Evolutionary conservation across 2,329 filamentous ascomycete genomes (phyloP), one percentile per base, ranked within the genome.

Genomic region (Stagonosporopsis rhizophila): DNA sequence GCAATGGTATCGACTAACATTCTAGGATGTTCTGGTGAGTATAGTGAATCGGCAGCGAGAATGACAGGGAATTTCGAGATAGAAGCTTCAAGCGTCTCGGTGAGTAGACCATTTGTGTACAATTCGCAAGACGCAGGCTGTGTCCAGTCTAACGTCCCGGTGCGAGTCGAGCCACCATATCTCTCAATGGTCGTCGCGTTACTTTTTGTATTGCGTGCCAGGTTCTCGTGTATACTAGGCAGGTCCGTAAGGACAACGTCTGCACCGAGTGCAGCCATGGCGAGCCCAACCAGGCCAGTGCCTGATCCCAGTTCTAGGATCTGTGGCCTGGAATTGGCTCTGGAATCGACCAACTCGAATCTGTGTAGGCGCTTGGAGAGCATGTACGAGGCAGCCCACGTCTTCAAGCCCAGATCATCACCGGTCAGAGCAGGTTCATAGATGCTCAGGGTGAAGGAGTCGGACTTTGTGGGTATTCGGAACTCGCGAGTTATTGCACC

Each of bases 361-460:
- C 57, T 60, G 44, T 70, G 69, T 23, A 98, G 83, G 22, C 90
- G 86, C 64, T 86, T 89, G 0, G 94, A 89, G 4, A 98, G 86
- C 2, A 96, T 83, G 70, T 92, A 96, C 0, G 92, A 94, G 0
- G 92, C 94, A 0, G 90, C 91, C 95, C 95, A 98, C 0, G 95
- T 99, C 76, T 99, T 98, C 74, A 96, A 83, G 1, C 95, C 95
- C 17, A 98, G 81, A 56, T 91, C 90, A 75, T 97, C 94, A 6
- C 90, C 90, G 0, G 91, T 96, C 52, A 98, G 81, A 0, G 92
- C 88, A 1, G 95, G 95, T 73, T 99, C 95, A 53, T 91, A 85
- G 35, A 99, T 86, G 32, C 84, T 82, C 46, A 99, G 80, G 41
- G 88, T 83, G 45, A 76, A 72, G 2, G 65, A 55, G 22, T 62